Evolutionary conservation across 2,329 filamentous ascomycete species (phyloP), one percentile per base, ranked within the genome.

Genomic region (Exutisphaerella laricina): DNA sequence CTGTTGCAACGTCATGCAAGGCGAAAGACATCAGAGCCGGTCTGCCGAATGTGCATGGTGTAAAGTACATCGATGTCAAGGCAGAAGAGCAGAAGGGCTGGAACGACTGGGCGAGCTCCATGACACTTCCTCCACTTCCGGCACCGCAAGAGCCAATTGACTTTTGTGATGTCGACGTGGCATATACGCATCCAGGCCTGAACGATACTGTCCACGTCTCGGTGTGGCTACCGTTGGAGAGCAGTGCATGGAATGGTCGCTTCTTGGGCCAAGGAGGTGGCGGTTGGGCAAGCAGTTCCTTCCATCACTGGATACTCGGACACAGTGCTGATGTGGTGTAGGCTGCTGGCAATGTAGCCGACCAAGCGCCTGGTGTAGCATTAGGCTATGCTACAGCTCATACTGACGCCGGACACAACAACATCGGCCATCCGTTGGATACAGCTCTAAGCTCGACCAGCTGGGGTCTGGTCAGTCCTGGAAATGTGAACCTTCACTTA

Each of bases 181-280:
- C 57, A 1, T 63, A 66, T 35, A 66, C 63, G 5, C 65, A 68
- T 48, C 57, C 58, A 16, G 59, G 60, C 1, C 45, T 53, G 16
- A 54, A 59, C 32, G 63, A 66, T 37, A 51, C 25, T 1, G 52
- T 64, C 31, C 40, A 39, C 10, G 43, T 67, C 32, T 56, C 56
- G 5, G 39, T 59, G 5, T 62, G 56, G 57, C 57, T 68, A 5
- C 64, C 64, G 0, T 47, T 61, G 2, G 23, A 37, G 13, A 26
- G 37, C 5, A 42, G 43, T 2, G 28, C 50, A 38, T 56, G 63
- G 63, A 61, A 59, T 45, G 59, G 60, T 1, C 60, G 63, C 1
- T 60, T 72, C 25, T 51, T 63, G 33, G 67, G 58, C 7, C 53
- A 62, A 1, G 70, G 70, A 4, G 70, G 71, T 6, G 67, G 65